Percentiles rank a stretch among this genome's conserved stretches.
Conservation (phyloP, 176 grass and related monocot genomes). For the Cenchrus fungigraminus region DNA sequence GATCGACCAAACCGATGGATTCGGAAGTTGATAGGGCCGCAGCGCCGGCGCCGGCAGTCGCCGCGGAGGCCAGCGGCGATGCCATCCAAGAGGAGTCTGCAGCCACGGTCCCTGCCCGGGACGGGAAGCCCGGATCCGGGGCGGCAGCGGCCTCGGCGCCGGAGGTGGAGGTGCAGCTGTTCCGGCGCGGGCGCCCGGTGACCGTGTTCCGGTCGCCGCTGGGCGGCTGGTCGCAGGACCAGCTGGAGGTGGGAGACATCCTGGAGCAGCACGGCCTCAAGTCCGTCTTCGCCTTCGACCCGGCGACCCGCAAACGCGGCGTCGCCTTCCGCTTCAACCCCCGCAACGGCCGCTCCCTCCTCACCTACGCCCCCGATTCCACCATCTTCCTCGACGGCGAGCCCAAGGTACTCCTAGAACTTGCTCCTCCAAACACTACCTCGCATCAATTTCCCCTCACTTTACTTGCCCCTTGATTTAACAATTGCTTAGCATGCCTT, state of each 20-base stretch:
- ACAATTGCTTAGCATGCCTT: conserved; percentile 1
- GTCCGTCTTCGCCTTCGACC: conserved; percentile 73
- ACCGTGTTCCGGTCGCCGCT: conserved; percentile 70
- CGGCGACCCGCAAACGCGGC: conserved; percentile 59
- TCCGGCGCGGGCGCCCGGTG: conserved; percentile 64
- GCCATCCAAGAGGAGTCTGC: conserved; percentile 46
- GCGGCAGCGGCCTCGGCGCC: conserved; percentile 38
- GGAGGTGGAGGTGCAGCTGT: conserved; percentile 85
- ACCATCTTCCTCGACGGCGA: conserved; percentile 84
- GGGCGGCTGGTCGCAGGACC: conserved; percentile 84
- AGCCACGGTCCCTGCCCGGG: conserved; percentile 11
- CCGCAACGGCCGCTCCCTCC: conserved; percentile 80
- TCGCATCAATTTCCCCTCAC: conserved; percentile 1
- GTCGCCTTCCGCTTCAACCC: conserved; percentile 80
- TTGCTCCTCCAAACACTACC: neutral
- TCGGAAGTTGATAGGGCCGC: conserved; percentile 17
- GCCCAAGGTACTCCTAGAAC: conserved; percentile 61
- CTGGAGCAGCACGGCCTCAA: conserved; percentile 86
- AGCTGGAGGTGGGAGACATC: conserved; percentile 90
- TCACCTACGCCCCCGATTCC: conserved; percentile 67
- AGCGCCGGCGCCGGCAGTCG: conserved; percentile 9
- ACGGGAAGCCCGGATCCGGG: conserved; percentile 55
- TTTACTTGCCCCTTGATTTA: conserved; percentile 3
- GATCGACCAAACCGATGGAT: conserved; percentile 48
- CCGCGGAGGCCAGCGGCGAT: conserved; percentile 32